These are phyloP conservation scores for Neofusicoccum cordaticola DNA, from an alignment of 2,329 filamentous ascomycete genomes.

Conservation along the genomic window DNA sequence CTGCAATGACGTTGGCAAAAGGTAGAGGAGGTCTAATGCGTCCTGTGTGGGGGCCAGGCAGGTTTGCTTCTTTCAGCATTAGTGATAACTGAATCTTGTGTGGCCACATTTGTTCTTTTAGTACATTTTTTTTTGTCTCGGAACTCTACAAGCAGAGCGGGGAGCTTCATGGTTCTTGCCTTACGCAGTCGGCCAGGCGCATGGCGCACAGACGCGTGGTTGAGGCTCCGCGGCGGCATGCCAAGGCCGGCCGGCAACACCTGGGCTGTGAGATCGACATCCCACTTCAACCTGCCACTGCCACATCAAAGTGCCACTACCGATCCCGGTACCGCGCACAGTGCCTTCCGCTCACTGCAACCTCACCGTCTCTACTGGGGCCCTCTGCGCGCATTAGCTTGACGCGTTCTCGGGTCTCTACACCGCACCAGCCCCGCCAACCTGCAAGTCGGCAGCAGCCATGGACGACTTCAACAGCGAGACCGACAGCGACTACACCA, in stretches of 20 bases:
- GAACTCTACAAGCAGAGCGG: too few species aligned
- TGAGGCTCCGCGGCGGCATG: constrained; percentile 10
- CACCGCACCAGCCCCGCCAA: background rate
- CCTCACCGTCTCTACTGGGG: background rate
- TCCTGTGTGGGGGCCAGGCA: too few species aligned
- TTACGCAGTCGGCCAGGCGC: too few species aligned
- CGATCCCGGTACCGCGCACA: constrained; percentile 5
- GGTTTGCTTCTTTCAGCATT: too few species aligned
- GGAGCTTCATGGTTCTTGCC: too few species aligned
- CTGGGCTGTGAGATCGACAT: constrained; percentile 10
- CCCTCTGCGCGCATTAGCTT: background rate
- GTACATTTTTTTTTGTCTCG: too few species aligned
- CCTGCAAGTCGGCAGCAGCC: constrained; percentile 19
- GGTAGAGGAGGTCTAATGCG: too few species aligned
- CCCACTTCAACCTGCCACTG: constrained; percentile 14
- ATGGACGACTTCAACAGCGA: constrained; percentile 99
- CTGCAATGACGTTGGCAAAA: too few species aligned
- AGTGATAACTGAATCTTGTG: too few species aligned
- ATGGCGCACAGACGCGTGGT: background rate
- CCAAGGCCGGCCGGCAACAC: constrained; percentile 6
- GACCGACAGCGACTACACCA: constrained; percentile 97
- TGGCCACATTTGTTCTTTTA: too few species aligned
- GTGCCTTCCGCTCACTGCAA: background rate
- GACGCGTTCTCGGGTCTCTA: background rate
- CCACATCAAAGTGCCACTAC: constrained; percentile 8